Evolutionary conservation across 2,329 filamentous ascomycete species (phyloP).

Genomic region (Penicillium sclerotiorum): DNA sequence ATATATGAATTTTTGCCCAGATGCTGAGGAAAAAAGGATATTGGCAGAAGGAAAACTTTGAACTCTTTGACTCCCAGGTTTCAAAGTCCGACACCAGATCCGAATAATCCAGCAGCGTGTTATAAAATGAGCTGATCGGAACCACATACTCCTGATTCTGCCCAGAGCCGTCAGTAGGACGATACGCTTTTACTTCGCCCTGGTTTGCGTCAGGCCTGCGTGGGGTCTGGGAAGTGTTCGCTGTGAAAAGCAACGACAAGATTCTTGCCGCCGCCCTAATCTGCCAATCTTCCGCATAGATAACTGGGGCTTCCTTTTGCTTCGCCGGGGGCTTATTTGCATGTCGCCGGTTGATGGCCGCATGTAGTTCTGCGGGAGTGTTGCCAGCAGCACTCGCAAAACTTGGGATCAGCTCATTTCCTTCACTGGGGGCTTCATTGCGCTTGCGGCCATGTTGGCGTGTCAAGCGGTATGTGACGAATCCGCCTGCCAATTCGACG

Average conservation of each 20-base stretch:
- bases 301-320: conserved; percentile 52
- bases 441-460: conserved; percentile 70
- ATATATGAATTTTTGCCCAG: conserved; percentile 86
- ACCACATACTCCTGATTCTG: conserved; percentile 66
- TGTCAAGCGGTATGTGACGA: conserved; percentile 77
- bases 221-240: conserved; percentile 64
- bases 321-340: conserved; percentile 58
- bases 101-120: conserved; percentile 80
- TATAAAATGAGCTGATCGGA: conserved; percentile 84
- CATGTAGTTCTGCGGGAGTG: conserved; percentile 71
- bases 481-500: conserved; percentile 77
- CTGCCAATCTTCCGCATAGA: conserved; percentile 87
- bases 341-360: conserved; percentile 63
- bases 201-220: conserved; percentile 40
- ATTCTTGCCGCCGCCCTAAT: conserved; percentile 78
- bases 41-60: conserved; percentile 85
- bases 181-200: conserved; percentile 33
- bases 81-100: conserved; percentile 86
- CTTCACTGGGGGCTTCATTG: conserved; percentile 60
- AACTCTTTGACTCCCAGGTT: conserved; percentile 74
- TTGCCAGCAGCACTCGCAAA: conserved; percentile 67
- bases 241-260: conserved; percentile 78
- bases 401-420: conserved; percentile 65
- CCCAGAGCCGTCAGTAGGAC: conserved; percentile 47
- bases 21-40: conserved; percentile 92